Base-by-base conservation (phyloP, 2,329 filamentous ascomycete species). In the Aureobasidium sp. region DNA sequence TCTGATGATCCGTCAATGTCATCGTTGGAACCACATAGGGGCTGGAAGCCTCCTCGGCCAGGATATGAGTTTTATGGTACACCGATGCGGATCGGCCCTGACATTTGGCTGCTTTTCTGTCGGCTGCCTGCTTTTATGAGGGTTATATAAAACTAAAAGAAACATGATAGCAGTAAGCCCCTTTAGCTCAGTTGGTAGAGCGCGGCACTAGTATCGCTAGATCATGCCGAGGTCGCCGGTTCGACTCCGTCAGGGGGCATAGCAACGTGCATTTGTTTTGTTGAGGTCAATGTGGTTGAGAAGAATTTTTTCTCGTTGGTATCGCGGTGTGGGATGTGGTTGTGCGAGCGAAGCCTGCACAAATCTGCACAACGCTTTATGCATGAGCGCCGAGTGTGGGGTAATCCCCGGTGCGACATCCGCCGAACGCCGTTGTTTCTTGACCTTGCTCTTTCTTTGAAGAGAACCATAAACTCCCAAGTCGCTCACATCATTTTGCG, bases 181-280 rank as follows among this genome's bases (percentile, higher is more conserved):
- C 42, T 48, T 58, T 58, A 58, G 55, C 55, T 58, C 55, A 58
- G 55, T 58, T 58, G 55, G 55, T 58, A 58, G 55, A 58, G 55
- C 55, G 55, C 55, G 55, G 42, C 55, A 58, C 55, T 58, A 58
- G 55, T 58, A 58, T 41, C 39, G 7, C 17, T 20, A 41, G 39
- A 20, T n/a, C 17, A 58, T 58, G 55, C 42, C 55, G 55, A 58
- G 55, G 55, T 58, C 55, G 31, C 55, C 55, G 55, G 55, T 58
- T 58, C 55, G 55, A 58, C 55, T 58, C 55, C 55, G 55, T 58
- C 31, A 58, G 55, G 31, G 22, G 55, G 55, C 55, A 58, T 34
- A 12, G 9, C 31, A 12, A 2, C 11, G 9, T 34, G 11, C 34
- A n/a, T 31, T 17, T 1, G 0, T 44, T 55, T 42, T 39, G 44